Percentiles rank a stretch among this genome's conserved stretches.
These are phyloP conservation scores for Peronospora destructor DNA, from an alignment of 352 stramenopile genomes.

Conservation along the genomic window DNA sequence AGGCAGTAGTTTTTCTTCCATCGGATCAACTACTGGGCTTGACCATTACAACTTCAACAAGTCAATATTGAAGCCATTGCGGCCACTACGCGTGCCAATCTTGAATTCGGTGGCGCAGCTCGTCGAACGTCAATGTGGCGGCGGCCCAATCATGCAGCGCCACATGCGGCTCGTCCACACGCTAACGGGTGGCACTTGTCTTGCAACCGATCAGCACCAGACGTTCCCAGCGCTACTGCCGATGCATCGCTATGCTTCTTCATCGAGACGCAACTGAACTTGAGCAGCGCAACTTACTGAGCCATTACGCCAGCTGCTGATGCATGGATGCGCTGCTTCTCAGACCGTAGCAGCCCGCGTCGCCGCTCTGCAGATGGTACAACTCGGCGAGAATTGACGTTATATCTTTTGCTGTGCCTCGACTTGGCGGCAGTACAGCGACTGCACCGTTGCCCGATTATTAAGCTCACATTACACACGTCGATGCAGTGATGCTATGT, in stretches of 20 bases:
- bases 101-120: slow-evolving; percentile 15
- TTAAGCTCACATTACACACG: slow-evolving; percentile 37
- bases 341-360: not conserved
- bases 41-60: slow-evolving; percentile 10
- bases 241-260: slow-evolving; percentile 43
- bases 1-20: not conserved
- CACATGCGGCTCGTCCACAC: slow-evolving; percentile 15
- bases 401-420: slow-evolving; percentile 34
- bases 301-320: slow-evolving; percentile 20
- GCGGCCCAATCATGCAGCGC: slow-evolving; percentile 9
- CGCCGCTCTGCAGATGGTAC: slow-evolving; percentile 33
- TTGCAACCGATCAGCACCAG: slow-evolving; percentile 9
- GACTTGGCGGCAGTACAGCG: slow-evolving; percentile 24
- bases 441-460: slow-evolving; percentile 36
- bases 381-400: slow-evolving; percentile 36
- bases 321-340: slow-evolving; percentile 60
- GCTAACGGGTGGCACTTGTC: slow-evolving; percentile 11
- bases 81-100: slow-evolving; percentile 5
- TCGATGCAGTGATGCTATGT: slow-evolving; percentile 34
- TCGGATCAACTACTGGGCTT: slow-evolving; percentile 2
- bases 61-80: slow-evolving; percentile 11
- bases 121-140: slow-evolving; percentile 17
- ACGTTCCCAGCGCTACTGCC: slow-evolving; percentile 13
- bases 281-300: not conserved
- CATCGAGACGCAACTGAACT: slow-evolving; percentile 15